Evolutionary conservation across 1,284 basidiomycete species (phyloP), one percentile per base, ranked within the genome.

Genomic region (Moesziomyces sp.): DNA sequence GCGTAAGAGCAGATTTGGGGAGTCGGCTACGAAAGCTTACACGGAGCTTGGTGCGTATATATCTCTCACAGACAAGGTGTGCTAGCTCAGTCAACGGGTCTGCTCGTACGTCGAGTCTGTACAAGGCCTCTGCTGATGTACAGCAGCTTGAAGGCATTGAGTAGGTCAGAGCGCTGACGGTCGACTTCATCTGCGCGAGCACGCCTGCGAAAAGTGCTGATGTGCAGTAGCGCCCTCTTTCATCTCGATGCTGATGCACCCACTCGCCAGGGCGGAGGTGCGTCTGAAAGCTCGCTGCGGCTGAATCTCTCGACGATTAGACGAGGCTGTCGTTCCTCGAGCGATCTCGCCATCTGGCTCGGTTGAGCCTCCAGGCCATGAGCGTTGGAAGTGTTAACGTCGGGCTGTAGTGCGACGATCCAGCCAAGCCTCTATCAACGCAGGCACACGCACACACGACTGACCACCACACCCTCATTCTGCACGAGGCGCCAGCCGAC

Each of bases 401-500:
- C 16, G 38, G 38, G 18, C 35, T 51, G 35, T 16, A 16, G 35
- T 51, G 49, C 40, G 35, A 40, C 49, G 49, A 50, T 56, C 46
- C 5, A n/a, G 44, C 30, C 19, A 24, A 23, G 35, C 24, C 46
- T 35, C 28, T 11, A 26, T 47, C 46, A 42, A 19, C 47, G 45
- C 58, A 44, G 40, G 19, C 38, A 40, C 49, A 33, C 50, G 33
- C 30, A 44, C 30, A 33, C 10, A 33, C 30, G 30, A 33, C 10
- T 33, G 1, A 33, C 30, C 30, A 33, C 11, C 47, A 24, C 43
- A 45, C 47, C 59, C 60, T 52, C 28, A 6, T 62, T 62, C 52
- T 53, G 49, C 21, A 44, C 30, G 33, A 16, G n/a, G 48, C 40
- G 40, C 7, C 24, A 60, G 46, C 61, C 49, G 52, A 56, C 42